A percentile compares a stretch with the other conserved stretches of the same genome.
Evolutionary conservation across 495 filamentous ascomycete genomes (phyloP).

Genomic region (Daldinia grandis): DNA sequence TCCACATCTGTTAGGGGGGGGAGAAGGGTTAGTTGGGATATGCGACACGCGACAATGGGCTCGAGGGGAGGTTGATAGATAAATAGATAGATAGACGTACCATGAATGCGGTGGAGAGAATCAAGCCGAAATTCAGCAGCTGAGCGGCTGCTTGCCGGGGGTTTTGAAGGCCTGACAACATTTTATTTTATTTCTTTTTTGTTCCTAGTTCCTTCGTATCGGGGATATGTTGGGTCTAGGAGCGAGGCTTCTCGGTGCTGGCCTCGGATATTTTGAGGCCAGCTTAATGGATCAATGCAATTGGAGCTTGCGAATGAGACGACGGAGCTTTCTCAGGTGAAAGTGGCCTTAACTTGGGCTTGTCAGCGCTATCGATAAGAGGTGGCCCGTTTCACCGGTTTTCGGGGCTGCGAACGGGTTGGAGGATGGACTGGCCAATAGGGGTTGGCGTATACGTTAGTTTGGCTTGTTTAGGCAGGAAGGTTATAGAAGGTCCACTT

Average conservation of each 20-base stretch:
- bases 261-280: conserved; percentile 41
- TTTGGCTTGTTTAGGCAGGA: conserved; percentile 36
- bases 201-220: background rate
- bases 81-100: conserved; percentile 43
- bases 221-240: background rate
- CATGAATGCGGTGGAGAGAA: conserved; percentile 96
- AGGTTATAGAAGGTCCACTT: background rate
- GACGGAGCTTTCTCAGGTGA: conserved; percentile 14
- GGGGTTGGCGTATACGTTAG: background rate
- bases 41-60: background rate
- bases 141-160: conserved; percentile 88
- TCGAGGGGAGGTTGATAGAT: background rate
- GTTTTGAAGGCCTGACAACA: conserved; percentile 78
- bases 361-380: conserved; percentile 30
- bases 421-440: conserved; percentile 16
- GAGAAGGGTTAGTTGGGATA: conserved; percentile 5
- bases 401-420: conserved; percentile 5
- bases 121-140: conserved; percentile 92
- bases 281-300: conserved; percentile 22
- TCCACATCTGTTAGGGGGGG: conserved; percentile 73
- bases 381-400: background rate
- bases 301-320: conserved; percentile 10
- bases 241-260: conserved; percentile 20
- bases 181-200: no score
- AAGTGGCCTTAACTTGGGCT: conserved; percentile 36